Evolutionary conservation across 495 filamentous ascomycete species (phyloP), one percentile per base, ranked within the genome.

Genomic region (Podospora bellae-mahoneyi): DNA sequence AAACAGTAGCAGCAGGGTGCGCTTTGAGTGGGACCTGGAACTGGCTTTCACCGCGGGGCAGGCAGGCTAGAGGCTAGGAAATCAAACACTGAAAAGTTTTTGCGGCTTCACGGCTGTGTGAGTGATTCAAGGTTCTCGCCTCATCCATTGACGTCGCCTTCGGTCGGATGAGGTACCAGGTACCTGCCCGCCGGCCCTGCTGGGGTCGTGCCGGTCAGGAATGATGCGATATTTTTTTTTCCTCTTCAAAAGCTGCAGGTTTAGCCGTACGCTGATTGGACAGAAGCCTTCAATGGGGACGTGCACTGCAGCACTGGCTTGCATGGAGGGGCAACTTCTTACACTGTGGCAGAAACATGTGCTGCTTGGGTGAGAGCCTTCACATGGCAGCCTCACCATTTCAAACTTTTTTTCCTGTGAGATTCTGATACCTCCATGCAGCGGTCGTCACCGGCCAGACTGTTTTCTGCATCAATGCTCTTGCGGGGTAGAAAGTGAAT

Each of bases 141-240:
- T 68, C 66, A 44, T 61, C 62, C 60, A 69, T 71, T 71, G 73
- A 75, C 69, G 71, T 71, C 64, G 71, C 65, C 58, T 48, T 66
- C 70, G 39, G 39, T 48, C 39, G 63, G 61, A 63, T 32, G 30
- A 63, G 63, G 53, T 68, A 68, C 65, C 53, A 23, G 64, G 65
- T 68, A 69, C 64, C 63, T 66, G 60, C 70, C 65, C 34, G 16
- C 20, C 20, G 26, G 53, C 27, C 27, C 30, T 39, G 53, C 23
- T 18, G 54, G 48, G 54, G 16, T 10, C 23, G 48, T 64, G 60
- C 54, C 61, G 48, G 65, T 62, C 68, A 66, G 48, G 71, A 72
- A 63, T 66, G 68, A 65, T 69, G 72, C 70, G 72, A 74, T 62
- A 76, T 72, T 74, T 71, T 74, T 68, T 74, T 73, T 71, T 68